phyloP scores from a whole-genome alignment of 2,329 filamentous ascomycete species.

The Capronia americana region DNA sequence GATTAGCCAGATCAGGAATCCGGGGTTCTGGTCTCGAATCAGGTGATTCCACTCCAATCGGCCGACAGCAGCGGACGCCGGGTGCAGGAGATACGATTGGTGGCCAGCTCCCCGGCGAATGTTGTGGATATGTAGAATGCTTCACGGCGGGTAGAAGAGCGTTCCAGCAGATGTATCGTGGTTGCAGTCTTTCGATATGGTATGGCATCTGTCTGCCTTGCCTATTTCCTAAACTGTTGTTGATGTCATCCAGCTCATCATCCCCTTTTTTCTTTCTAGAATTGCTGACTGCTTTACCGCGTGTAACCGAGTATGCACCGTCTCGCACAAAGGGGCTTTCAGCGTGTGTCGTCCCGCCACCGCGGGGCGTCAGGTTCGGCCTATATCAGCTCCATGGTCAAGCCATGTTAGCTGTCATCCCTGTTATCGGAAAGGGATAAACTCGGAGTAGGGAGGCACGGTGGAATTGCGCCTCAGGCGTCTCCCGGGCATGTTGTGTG shows the following conservation, averaged over 20 bases:
- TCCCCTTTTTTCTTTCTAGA: background rate
- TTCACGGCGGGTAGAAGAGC: background rate
- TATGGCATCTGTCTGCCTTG: background rate
- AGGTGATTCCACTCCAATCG: slow-evolving; percentile 13
- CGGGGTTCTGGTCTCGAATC: background rate
- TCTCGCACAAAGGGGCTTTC: too few species aligned
- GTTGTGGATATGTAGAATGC: background rate
- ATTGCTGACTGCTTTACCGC: background rate
- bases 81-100: background rate
- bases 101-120: background rate
- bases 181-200: background rate
- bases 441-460: background rate
- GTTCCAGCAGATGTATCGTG: background rate
- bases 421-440: too few species aligned
- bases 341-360: background rate
- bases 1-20: background rate
- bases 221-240: background rate
- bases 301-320: background rate
- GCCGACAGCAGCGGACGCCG: background rate
- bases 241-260: background rate
- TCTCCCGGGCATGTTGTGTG: background rate
- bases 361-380: too few species aligned
- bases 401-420: background rate
- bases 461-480: background rate
- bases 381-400: background rate